Conservation (phyloP, 2,329 filamentous ascomycete species). For the Exserohilum rostratum region DNA sequence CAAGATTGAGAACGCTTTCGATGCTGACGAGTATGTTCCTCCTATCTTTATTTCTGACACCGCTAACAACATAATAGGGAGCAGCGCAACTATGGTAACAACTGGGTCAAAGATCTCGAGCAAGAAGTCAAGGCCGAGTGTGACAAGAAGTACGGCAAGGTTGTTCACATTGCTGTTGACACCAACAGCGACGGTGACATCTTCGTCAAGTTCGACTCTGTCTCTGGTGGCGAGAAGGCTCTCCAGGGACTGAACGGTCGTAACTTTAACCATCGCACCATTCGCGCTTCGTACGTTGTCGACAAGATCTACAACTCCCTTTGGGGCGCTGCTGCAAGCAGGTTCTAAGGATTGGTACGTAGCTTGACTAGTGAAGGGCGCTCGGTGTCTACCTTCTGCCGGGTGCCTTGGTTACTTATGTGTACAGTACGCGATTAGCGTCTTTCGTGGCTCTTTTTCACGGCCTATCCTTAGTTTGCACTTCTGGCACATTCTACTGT, state of each 20-base stretch:
- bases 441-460: background rate
- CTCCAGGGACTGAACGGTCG: constrained; percentile 97
- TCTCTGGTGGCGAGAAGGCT: constrained; percentile 93
- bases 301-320: constrained; percentile 98
- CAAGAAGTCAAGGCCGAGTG: constrained; percentile 92
- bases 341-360: constrained; percentile 32
- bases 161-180: constrained; percentile 96
- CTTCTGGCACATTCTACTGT: constrained; percentile 6
- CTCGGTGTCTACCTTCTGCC: constrained; percentile 6
- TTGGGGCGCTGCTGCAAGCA: constrained; percentile 53
- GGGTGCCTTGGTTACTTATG: constrained; percentile 12
- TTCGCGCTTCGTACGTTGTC: constrained; percentile 93
- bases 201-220: constrained; percentile 97
- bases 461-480: constrained; percentile 1
- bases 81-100: constrained; percentile 29
- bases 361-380: constrained; percentile 9
- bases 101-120: constrained; percentile 91
- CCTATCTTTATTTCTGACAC: background rate
- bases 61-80: constrained; percentile 36
- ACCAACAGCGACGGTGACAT: constrained; percentile 94
- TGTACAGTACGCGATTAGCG: constrained; percentile 5
- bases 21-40: constrained; percentile 78
- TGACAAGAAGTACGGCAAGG: constrained; percentile 92
- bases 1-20: constrained; percentile 93
- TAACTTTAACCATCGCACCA: constrained; percentile 91